Evolutionary conservation across 345 rosid genomes (phyloP), one percentile per base, ranked within the genome.

Genomic region (Melastoma malabathricum): DNA sequence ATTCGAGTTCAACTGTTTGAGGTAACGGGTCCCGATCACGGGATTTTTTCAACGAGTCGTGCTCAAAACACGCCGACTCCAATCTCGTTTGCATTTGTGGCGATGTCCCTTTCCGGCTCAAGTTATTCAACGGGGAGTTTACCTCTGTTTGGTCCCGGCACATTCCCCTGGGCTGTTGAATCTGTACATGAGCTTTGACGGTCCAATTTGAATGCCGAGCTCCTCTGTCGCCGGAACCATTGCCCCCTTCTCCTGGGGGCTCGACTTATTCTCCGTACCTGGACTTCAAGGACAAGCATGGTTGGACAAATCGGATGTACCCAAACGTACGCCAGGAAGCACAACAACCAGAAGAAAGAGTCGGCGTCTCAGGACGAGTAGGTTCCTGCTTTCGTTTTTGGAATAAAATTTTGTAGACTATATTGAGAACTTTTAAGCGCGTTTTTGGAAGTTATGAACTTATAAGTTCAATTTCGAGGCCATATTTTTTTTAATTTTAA

Each of bases 211-310:
- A 92, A 75, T 81, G 74, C 64, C 78, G 83, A 10, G 41, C 77
- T 60, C 59, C 61, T 46, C 57, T 68, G 51, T 54, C 61, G 39
- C 71, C 38, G 43, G 71, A 72, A 6, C 60, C 63, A 8, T 9
- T 60, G 43, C 66, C n/a, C n/a, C n/a, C n/a, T n/a, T n/a, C n/a
- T n/a, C 80, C 18, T 92, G 98, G 98, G 82, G 97, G 29, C 34
- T 81, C 66, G 63, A 64, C 69, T 61, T 87, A 34, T 87, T 71
- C 67, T 78, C 82, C 98, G 4, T 54, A n/a, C n/a, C n/a, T 92
- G 50, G 80, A 87, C 68, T 78, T 71, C 54, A 89, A 95, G 61
- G 97, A 92, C 68, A 92, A 81, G 60, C 68, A 52, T 59, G 98
- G 98, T 43, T 92, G 97, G 97, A 92, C 98, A n/a, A n/a, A n/a